Conservation (phyloP, 495 filamentous ascomycete species). For the Penicillium pancosmium region DNA sequence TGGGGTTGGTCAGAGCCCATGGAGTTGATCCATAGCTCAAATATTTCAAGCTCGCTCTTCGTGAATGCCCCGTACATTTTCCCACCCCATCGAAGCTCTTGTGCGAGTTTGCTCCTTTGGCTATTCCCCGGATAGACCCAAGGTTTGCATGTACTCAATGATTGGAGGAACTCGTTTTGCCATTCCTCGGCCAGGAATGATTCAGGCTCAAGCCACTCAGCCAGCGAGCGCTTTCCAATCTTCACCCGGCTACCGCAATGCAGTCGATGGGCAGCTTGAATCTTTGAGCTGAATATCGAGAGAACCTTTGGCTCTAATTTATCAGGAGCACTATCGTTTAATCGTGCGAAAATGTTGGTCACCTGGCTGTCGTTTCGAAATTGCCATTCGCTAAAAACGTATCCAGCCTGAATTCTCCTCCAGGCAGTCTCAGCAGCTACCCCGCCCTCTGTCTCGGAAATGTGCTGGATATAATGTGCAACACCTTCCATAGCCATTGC, state of each 20-base stretch:
- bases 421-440: slow-evolving; percentile 36
- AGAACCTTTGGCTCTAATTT: slow-evolving; percentile 18
- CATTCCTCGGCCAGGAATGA: slow-evolving; percentile 20
- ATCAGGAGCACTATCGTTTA: slow-evolving; percentile 1
- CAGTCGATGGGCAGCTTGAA: slow-evolving; percentile 30
- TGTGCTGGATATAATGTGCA: slow-evolving; percentile 38
- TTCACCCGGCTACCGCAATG: slow-evolving; percentile 37
- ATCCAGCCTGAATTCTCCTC: slow-evolving; percentile 52
- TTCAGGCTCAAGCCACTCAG: slow-evolving; percentile 41
- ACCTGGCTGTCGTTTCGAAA: slow-evolving; percentile 7
- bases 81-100: slow-evolving; percentile 45
- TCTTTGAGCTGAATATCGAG: slow-evolving; percentile 34
- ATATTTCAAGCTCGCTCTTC: slow-evolving; percentile 35
- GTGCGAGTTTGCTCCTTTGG: slow-evolving; percentile 36
- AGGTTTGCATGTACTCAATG: slow-evolving; percentile 27
- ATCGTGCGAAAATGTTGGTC: not conserved
- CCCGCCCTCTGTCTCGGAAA: slow-evolving; percentile 26
- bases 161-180: slow-evolving; percentile 31
- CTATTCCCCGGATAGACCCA: slow-evolving; percentile 43
- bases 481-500: slow-evolving; percentile 48
- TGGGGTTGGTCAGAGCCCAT: not conserved
- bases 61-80: slow-evolving; percentile 56
- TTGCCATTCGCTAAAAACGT: slow-evolving; percentile 37
- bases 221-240: slow-evolving; percentile 34
- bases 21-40: slow-evolving; percentile 43